phyloP scores from a whole-genome alignment of 352 stramenopile genomes.

The Globisporangium canariense region DNA sequence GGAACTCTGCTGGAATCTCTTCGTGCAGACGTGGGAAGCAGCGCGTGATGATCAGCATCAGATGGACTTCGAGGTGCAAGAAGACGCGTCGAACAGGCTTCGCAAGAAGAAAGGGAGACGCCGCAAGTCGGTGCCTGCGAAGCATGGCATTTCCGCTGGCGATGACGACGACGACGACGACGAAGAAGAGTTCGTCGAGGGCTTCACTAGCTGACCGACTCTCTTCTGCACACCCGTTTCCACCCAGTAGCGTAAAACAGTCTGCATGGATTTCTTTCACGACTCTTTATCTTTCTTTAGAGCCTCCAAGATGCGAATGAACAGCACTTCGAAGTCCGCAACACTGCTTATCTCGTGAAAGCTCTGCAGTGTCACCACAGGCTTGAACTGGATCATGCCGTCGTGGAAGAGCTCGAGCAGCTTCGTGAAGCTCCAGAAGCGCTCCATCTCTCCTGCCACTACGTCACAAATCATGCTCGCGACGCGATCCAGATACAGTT shows the following conservation, averaged over 20 bases:
- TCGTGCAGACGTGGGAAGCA: slow-evolving; percentile 47
- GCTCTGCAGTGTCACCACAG: slow-evolving; percentile 28
- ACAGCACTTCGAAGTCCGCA: slow-evolving; percentile 53
- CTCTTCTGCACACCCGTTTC: not conserved
- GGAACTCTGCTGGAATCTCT: slow-evolving; percentile 53
- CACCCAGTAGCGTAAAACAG: not conserved
- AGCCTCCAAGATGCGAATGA: slow-evolving; percentile 63
- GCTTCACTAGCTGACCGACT: slow-evolving; percentile 9
- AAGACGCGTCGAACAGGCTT: slow-evolving; percentile 15
- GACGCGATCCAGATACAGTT: slow-evolving; percentile 30
- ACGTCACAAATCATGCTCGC: slow-evolving; percentile 40
- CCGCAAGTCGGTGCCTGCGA: slow-evolving; percentile 25
- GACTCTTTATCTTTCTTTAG: slow-evolving; percentile 21
- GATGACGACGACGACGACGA: slow-evolving; percentile 17
- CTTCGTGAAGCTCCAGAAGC: slow-evolving; percentile 72
- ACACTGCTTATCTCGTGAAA: slow-evolving; percentile 38
- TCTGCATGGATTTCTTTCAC: slow-evolving; percentile 12
- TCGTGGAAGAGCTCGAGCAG: slow-evolving; percentile 60
- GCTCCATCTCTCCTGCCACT: slow-evolving; percentile 34
- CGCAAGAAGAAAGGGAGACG: slow-evolving; percentile 28
- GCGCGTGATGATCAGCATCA: slow-evolving; percentile 67
- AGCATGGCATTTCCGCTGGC: slow-evolving; percentile 19
- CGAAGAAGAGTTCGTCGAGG: slow-evolving; percentile 18
- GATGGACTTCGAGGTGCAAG: slow-evolving; percentile 55
- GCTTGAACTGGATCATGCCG: slow-evolving; percentile 42